Evolutionary conservation across 495 filamentous ascomycete species (phyloP).

Genomic region (Penicillium coffeae): DNA sequence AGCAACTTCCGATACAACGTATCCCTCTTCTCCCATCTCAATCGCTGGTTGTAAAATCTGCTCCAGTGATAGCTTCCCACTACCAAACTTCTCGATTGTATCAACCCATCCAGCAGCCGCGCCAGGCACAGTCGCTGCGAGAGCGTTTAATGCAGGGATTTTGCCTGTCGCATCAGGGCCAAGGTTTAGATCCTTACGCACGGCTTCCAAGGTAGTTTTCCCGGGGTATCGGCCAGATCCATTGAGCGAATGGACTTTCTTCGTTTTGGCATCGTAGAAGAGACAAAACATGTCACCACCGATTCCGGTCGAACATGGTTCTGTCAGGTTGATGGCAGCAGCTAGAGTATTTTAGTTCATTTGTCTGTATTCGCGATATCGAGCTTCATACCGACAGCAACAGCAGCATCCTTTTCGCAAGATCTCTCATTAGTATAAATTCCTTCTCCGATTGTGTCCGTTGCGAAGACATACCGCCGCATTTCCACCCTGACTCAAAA

Average conservation of each 20-base stretch:
- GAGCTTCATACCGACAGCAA: constrained; percentile 62
- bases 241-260: constrained; percentile 80
- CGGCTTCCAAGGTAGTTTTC: constrained; percentile 62
- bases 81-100: constrained; percentile 85
- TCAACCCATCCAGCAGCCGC: constrained; percentile 95
- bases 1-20: constrained; percentile 79
- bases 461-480: constrained; percentile 63
- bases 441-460: neutral
- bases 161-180: constrained; percentile 54
- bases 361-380: neutral
- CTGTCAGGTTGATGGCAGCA: constrained; percentile 87
- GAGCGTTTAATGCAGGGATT: constrained; percentile 74
- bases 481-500: constrained; percentile 86
- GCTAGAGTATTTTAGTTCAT: constrained; percentile 36
- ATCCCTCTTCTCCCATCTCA: constrained; percentile 81
- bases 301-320: constrained; percentile 92
- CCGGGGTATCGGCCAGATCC: constrained; percentile 79
- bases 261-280: constrained; percentile 80
- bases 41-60: constrained; percentile 83
- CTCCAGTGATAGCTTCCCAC: constrained; percentile 72
- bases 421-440: neutral
- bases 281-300: constrained; percentile 98
- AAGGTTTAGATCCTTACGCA: constrained; percentile 66
- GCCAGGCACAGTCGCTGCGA: constrained; percentile 82
- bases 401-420: constrained; percentile 73